These are phyloP conservation scores for Metrosideros polymorpha DNA, from an alignment of 441 rosid species.

Conservation along the genomic window DNA sequence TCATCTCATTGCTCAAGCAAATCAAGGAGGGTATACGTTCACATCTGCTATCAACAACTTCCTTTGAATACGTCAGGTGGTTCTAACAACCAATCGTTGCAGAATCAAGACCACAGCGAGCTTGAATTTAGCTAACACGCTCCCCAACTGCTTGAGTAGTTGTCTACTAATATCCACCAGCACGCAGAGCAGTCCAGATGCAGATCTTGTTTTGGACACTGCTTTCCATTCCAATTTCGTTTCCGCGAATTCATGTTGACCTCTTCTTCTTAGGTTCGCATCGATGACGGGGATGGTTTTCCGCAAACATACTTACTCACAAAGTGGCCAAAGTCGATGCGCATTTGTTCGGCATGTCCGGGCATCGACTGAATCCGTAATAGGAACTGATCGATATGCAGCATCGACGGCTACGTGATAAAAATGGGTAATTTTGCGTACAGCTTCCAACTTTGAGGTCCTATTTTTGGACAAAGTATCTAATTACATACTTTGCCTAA, in stretches of 20 bases:
- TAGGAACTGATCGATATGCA: background rate
- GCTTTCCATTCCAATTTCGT: background rate
- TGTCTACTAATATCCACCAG: background rate
- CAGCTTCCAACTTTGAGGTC: background rate
- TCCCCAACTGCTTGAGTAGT: background rate
- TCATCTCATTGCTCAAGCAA: background rate
- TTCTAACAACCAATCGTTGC: background rate
- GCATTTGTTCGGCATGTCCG: background rate
- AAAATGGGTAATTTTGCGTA: background rate
- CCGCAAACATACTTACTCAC: no score
- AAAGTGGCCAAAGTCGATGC: no score
- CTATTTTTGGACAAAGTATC: no score
- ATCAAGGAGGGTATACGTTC: background rate
- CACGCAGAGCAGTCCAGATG: background rate
- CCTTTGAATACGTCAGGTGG: background rate
- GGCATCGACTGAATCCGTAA: background rate
- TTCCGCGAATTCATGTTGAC: background rate
- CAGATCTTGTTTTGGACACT: background rate
- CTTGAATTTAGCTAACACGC: background rate
- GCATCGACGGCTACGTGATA: background rate
- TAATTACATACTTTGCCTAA: no score
- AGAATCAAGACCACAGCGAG: background rate
- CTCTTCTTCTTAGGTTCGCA: background rate
- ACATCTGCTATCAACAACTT: background rate
- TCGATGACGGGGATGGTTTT: no score